phyloP scores from a whole-genome alignment of 306 rosid species.

The Canavalia gladiata region DNA sequence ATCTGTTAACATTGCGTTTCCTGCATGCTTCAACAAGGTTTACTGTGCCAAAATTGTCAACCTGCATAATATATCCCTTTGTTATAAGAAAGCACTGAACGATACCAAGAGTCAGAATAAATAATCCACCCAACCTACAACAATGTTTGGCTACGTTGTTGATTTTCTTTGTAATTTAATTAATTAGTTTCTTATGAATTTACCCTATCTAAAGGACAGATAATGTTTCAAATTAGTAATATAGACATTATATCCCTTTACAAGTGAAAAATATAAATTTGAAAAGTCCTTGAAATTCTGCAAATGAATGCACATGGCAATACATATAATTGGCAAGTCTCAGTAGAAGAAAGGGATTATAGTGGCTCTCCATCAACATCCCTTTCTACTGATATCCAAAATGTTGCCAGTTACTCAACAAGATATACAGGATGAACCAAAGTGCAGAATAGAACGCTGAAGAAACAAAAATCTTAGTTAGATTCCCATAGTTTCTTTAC shows the following conservation, averaged over 20 bases:
- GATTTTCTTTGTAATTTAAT: slow-evolving; percentile 3
- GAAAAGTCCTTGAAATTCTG: slow-evolving; percentile 2
- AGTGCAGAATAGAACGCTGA: slow-evolving; percentile 24
- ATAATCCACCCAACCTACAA: slow-evolving; percentile 29
- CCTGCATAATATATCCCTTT: slow-evolving; percentile 58
- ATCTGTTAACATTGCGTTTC: slow-evolving; percentile 74
- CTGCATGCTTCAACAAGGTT: slow-evolving; percentile 96
- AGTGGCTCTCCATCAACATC: slow-evolving; percentile 42
- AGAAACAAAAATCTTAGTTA: slow-evolving; percentile 26
- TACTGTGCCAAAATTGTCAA: slow-evolving; percentile 90
- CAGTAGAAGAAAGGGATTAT: slow-evolving; percentile 27
- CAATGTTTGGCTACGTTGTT: neutral
- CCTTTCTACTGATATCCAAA: slow-evolving; percentile 21
- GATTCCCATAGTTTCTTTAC: neutral
- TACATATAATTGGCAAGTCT: slow-evolving; percentile 16
- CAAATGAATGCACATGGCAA: slow-evolving; percentile 3
- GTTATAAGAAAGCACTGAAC: slow-evolving; percentile 28
- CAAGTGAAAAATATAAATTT: slow-evolving; percentile 3
- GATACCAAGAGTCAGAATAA: slow-evolving; percentile 31
- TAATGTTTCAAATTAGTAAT: slow-evolving; percentile 12
- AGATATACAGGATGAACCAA: slow-evolving; percentile 13
- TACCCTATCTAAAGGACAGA: slow-evolving; percentile 3
- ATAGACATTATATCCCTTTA: slow-evolving; percentile 22
- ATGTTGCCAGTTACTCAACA: slow-evolving; percentile 5
- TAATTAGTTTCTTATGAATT: slow-evolving; percentile 11